phyloP scores from a whole-genome alignment of 192 early-diverging fungal species.

The Cetraspora pellucida region DNA sequence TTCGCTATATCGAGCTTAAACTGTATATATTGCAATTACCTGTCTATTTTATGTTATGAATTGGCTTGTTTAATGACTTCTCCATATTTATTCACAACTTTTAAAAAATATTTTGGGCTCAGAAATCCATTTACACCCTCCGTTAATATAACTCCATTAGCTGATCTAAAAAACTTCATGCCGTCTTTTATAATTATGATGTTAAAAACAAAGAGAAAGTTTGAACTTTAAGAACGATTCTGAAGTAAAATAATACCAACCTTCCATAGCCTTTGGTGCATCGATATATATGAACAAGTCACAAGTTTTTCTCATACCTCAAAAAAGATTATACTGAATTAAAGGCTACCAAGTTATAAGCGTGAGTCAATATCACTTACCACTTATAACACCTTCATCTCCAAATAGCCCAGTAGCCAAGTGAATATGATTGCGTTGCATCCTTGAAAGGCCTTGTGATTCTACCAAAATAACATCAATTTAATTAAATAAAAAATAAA shows the following conservation, averaged over 20 bases:
- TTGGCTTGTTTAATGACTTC: neutral
- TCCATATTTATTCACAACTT: constrained; percentile 22
- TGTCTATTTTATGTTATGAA: too few relatives aligned
- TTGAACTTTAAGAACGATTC: neutral
- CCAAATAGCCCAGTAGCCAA: constrained; percentile 73
- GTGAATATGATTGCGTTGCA: constrained; percentile 91
- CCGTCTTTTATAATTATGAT: constrained; percentile 9
- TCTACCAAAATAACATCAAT: constrained; percentile 37
- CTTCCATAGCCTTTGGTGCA: constrained; percentile 62
- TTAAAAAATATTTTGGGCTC: constrained; percentile 16
- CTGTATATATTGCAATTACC: too few relatives aligned
- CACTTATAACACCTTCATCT: constrained; percentile 72
- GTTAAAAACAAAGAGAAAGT: neutral
- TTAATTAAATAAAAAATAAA: neutral
- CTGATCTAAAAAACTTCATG: constrained; percentile 15
- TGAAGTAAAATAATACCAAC: constrained; percentile 36
- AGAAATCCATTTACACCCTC: constrained; percentile 5
- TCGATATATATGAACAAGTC: constrained; percentile 85
- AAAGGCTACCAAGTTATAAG: neutral
- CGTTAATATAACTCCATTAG: constrained; percentile 31
- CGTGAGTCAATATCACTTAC: constrained; percentile 30
- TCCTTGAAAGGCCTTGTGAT: constrained; percentile 65
- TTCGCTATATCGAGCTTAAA: too few relatives aligned
- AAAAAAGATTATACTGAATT: neutral
- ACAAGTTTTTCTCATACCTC: constrained; percentile 69